A percentile compares a stretch with the other conserved stretches of the same genome.
phyloP scores from a whole-genome alignment of 2,329 filamentous ascomycete species.

The Monosporascus sp. region DNA sequence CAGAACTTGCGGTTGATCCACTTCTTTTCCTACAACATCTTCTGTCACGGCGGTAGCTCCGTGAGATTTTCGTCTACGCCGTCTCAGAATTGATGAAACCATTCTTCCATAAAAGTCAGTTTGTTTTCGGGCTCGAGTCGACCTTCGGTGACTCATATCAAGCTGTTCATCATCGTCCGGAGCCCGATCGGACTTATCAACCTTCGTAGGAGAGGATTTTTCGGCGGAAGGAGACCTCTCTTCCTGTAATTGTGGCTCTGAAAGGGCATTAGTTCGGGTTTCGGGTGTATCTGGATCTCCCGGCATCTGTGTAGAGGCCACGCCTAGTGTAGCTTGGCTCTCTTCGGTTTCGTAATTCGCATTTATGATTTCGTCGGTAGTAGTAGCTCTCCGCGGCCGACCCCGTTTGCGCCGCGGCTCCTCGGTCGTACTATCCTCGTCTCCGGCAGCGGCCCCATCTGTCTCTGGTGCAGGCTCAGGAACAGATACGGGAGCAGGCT shows the following conservation, averaged over 20 bases:
- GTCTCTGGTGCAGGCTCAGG: background rate
- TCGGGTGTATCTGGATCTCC: background rate
- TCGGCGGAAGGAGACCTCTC: conserved; percentile 1
- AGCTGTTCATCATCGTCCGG: background rate
- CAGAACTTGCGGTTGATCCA: background rate
- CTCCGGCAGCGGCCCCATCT: background rate
- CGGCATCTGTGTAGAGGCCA: background rate
- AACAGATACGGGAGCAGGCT: background rate
- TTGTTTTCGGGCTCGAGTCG: conserved; percentile 6
- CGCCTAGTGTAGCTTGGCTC: too few relatives aligned
- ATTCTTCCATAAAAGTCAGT: background rate
- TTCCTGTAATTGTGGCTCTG: background rate
- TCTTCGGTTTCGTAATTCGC: too few relatives aligned
- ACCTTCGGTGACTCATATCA: conserved; percentile 6
- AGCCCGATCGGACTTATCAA: background rate
- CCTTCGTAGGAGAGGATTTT: conserved; percentile 2
- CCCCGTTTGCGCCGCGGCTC: background rate
- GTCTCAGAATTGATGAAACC: background rate
- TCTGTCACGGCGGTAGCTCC: background rate
- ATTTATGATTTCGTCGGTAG: too few relatives aligned
- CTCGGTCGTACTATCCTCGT: background rate
- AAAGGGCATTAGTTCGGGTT: background rate
- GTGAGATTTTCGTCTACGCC: background rate
- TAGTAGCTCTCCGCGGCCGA: background rate
- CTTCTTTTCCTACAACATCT: background rate